Percentiles rank a stretch among this genome's conserved stretches.
These are phyloP conservation scores for Voacanga thouarsii DNA, from an alignment of 257 asterid species.

Conservation along the genomic window DNA sequence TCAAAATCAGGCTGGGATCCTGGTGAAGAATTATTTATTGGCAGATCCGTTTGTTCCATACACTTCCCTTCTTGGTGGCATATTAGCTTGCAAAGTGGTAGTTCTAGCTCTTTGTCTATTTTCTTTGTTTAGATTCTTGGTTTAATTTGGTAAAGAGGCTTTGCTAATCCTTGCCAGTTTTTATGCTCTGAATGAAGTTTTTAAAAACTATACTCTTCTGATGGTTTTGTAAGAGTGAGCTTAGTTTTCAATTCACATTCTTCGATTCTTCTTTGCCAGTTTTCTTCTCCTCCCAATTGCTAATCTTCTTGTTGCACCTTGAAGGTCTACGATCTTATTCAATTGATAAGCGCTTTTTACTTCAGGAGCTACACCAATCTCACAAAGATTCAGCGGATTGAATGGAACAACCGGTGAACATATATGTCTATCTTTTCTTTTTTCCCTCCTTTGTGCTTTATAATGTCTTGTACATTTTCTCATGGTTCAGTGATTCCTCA, in stretches of 20 bases:
- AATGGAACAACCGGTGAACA: constrained; percentile 93
- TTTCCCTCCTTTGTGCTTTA: neutral
- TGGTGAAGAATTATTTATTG: constrained; percentile 68
- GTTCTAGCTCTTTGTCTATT: constrained; percentile 6
- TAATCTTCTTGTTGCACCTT: constrained; percentile 19
- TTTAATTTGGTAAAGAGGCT: constrained; percentile 15
- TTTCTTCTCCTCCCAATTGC: neutral
- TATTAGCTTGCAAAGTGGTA: constrained; percentile 83
- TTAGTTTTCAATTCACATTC: neutral
- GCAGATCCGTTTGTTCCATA: constrained; percentile 87
- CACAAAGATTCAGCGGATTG: constrained; percentile 70
- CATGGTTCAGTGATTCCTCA: constrained; percentile 24
- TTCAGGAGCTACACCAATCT: constrained; percentile 68
- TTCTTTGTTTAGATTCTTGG: neutral
- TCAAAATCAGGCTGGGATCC: constrained; percentile 67
- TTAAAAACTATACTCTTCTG: neutral
- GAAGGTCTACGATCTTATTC: constrained; percentile 78
- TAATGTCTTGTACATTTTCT: constrained; percentile 17
- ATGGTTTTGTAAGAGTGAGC: neutral
- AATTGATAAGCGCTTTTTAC: constrained; percentile 78
- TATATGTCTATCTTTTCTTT: constrained; percentile 11
- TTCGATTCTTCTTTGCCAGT: neutral
- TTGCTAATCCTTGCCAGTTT: neutral
- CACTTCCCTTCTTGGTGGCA: constrained; percentile 70
- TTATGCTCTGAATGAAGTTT: neutral